Conservation (phyloP, 23 red algal species). For the Gracilaria caudata region DNA sequence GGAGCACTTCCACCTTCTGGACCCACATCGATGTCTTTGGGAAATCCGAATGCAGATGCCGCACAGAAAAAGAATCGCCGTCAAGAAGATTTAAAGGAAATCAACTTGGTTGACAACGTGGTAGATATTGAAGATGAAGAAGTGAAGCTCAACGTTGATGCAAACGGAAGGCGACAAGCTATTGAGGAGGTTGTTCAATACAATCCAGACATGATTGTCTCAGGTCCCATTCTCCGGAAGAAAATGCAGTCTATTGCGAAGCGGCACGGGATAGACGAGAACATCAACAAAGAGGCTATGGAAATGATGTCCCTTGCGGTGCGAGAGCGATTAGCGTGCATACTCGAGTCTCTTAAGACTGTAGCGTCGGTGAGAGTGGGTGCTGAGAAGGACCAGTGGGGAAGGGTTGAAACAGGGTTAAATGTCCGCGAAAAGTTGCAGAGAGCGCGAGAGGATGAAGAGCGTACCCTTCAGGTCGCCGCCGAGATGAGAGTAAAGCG, state of each 20-base stretch:
- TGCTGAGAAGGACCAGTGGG: constrained; percentile 42
- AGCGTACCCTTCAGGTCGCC: constrained; percentile 29
- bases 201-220: constrained; percentile 43
- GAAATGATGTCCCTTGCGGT: constrained; percentile 68
- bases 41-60: background rate
- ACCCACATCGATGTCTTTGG: background rate
- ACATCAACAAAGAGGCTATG: constrained; percentile 50
- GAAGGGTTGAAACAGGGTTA: constrained; percentile 29
- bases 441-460: constrained; percentile 57
- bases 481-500: constrained; percentile 62
- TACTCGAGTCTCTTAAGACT: constrained; percentile 39
- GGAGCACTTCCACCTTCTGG: constrained; percentile 18
- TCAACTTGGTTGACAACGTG: constrained; percentile 57
- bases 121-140: constrained; percentile 72
- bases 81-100: constrained; percentile 48
- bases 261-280: constrained; percentile 20
- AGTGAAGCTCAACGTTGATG: constrained; percentile 39
- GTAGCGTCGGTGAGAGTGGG: constrained; percentile 37
- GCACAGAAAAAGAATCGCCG: constrained; percentile 25
- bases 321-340: constrained; percentile 27
- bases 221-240: constrained; percentile 31
- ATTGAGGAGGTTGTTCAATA: constrained; percentile 32
- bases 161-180: constrained; percentile 13
- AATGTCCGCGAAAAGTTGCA: constrained; percentile 38
- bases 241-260: constrained; percentile 49